Base-by-base conservation (phyloP, 2,329 filamentous ascomycete species). In the Xylaria polymorpha region DNA sequence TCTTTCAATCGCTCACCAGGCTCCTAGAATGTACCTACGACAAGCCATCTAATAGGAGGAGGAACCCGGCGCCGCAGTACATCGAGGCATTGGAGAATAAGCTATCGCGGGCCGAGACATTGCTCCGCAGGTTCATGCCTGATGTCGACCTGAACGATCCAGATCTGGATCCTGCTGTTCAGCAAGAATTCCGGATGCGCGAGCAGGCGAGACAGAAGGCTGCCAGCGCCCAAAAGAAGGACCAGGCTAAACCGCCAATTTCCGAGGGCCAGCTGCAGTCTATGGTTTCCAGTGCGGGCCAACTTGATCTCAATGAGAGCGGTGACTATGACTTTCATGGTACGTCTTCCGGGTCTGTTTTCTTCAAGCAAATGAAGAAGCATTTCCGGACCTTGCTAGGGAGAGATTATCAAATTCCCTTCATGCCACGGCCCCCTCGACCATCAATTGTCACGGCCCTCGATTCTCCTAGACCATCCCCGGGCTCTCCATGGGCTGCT, bases 261-360 rank as follows among this genome's bases (percentile, higher is more conserved):
- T 83, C 55, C 53, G 93, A 95, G 73, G 89, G 88, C 12, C 88
- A 95, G 72, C 84, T 99, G 32, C 91, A 95, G 77, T 97, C 94
- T 35, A 98, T 99, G 95, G 94, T 98, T 67, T 92, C 95, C 77
- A 93, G 93, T 50, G 94, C 95, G 2, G 96, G 95, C 43, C 92
- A 94, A 78, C 86, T 99, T 20, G 95, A 98, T 76, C 86, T 98
- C 41, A 94, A 97, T 75, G 95, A 98, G 74, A 90, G 91, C 75
- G 95, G 95, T 50, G 90, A 96, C 74, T 97, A 94, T 90, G 94
- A 98, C 80, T 99, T 97, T 76, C 94, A 97, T 77, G 96, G 96
- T 57, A 92, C 93, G 72, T 98, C 95, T 0, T 98, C 96, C 0
- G 94, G 95, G 2, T 87, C 94, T 51, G 93, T 95, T 71, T 99